Base-by-base conservation (phyloP, 2,329 filamentous ascomycete species). In the Pseudogymnoascus sp. region DNA sequence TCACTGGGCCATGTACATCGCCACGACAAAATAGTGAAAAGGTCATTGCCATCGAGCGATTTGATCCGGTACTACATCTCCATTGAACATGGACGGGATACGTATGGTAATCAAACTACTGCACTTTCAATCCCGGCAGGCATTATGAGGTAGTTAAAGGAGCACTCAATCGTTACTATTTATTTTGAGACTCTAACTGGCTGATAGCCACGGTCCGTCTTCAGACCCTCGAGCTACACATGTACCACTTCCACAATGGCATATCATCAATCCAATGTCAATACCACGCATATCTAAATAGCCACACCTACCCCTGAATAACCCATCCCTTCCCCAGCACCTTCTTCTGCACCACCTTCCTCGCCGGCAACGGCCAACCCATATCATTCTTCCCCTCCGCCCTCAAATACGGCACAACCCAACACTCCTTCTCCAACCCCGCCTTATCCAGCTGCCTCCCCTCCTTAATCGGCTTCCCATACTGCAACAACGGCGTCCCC, bases 381-480 rank as follows among this genome's bases (percentile, higher is more conserved):
- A 87, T 80, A 0, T 84, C 85, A 0, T 84, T 86, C 0, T 75
- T 81, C 0, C 82, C 84, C 70, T 91, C 89, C 0, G 89, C 87
- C 61, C 87, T 78, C 67, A 97, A 73, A 68, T 87, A 89, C 59
- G 93, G 88, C 67, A 93, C 84, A 2, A 96, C 89, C 84, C 90
- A 96, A 69, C 89, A 92, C 75, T 95, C 89, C 59, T 93, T 83
- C 74, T 77, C 59, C 76, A 73, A 0, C 78, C 79, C 10, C 74
- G 76, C 59, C 79, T 76, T 42, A 76, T 75, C 60, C 66, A 82
- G 79, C 4, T 77, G 72, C 67, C 83, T 78, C 12, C 90, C 84
- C 79, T 95, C 93, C 69, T 95, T 95, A 72, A 97, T 87, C 0
- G 95, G 93, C 78, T 97, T 97, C 3, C 91, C 90, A 68, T 93